These are phyloP conservation scores for Sclerotinia trifoliorum DNA, from an alignment of 2,329 filamentous ascomycete species.

Conservation along the genomic window DNA sequence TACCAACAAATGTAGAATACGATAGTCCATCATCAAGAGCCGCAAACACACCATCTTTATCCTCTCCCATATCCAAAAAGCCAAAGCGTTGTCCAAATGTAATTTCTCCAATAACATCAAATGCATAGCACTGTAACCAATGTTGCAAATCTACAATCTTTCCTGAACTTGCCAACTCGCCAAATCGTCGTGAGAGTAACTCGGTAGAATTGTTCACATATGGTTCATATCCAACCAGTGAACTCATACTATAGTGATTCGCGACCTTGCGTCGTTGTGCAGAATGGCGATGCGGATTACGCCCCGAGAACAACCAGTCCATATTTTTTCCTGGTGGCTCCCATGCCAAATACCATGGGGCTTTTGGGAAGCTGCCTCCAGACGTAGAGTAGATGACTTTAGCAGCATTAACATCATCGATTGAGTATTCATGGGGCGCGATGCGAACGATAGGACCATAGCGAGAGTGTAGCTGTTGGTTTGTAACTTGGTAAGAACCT, in stretches of 20 bases:
- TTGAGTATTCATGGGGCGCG: slow-evolving; percentile 49
- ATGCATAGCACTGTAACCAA: slow-evolving; percentile 50
- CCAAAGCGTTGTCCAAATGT: slow-evolving; percentile 46
- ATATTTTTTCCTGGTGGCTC: slow-evolving; percentile 31
- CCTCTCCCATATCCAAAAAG: slow-evolving; percentile 48
- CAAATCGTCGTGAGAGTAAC: slow-evolving; percentile 43
- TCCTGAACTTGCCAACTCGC: slow-evolving; percentile 40
- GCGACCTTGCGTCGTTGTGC: slow-evolving; percentile 45
- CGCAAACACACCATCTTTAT: slow-evolving; percentile 46
- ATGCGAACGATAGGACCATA: slow-evolving; percentile 52
- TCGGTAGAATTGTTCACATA: slow-evolving; percentile 50
- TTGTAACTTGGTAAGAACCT: slow-evolving; percentile 24
- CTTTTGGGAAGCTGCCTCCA: slow-evolving; percentile 31
- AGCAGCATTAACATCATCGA: slow-evolving; percentile 44
- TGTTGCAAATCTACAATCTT: slow-evolving; percentile 43
- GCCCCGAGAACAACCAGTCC: slow-evolving; percentile 39
- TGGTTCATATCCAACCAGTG: slow-evolving; percentile 49
- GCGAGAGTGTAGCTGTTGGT: slow-evolving; percentile 43
- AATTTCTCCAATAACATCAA: slow-evolving; percentile 53
- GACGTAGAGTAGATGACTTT: slow-evolving; percentile 46
- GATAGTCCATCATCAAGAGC: slow-evolving; percentile 41
- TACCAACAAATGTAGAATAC: slow-evolving; percentile 45
- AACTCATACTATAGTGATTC: slow-evolving; percentile 49
- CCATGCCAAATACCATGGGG: slow-evolving; percentile 34
- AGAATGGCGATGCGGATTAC: slow-evolving; percentile 43